Base-by-base conservation (phyloP, 345 rosid genomes). In the Aurinia saxatilis region DNA sequence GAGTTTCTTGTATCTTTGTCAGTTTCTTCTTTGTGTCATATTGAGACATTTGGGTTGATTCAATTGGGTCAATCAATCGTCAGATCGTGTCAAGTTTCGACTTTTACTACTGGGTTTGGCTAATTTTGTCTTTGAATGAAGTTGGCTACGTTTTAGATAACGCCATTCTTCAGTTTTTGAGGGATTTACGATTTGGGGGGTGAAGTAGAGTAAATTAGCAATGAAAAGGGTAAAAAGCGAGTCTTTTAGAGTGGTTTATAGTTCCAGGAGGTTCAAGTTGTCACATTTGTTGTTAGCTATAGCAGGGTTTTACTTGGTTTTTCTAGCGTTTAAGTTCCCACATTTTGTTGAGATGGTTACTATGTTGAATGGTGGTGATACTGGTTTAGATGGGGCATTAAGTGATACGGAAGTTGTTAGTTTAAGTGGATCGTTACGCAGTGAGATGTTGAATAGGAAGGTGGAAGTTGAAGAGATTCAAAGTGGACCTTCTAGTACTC, bases 171-270 rank as follows among this genome's bases (percentile, higher is more conserved):
- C 49, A 27, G 34, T 55, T 59, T 37, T 9, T 63, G 57, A 13
- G 12, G 42, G 60, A 39, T 51, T 55, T 41, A 64, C 2, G 56
- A 68, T 48, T 61, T 44, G 46, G 60, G 69, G n/a, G 39, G 42
- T 55, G 45, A 74, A 35, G 65, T 30, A 7, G n/a, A n/a, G n/a
- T n/a, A n/a, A n/a, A 72, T 33, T 15, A 63, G 60, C 63, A 63
- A 92, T 93, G 99, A 89, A 85, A 80, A 84, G 96, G 77, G 72
- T 82, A 39, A 93, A 84, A 73, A 57, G 64, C 34, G 97, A 89
- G 56, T 54, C 86, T 63, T 57, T 76, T 33, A 71, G 63, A 54
- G 73, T 42, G 5, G 57, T 36, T 55, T 69, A 54, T 61, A 69
- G 72, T 56, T 66, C 55, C 44, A 84, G 87, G 81, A 83, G 88